These are phyloP conservation scores for Trichoderma gracile DNA, from an alignment of 2,329 filamentous ascomycete species.

Conservation along the genomic window DNA sequence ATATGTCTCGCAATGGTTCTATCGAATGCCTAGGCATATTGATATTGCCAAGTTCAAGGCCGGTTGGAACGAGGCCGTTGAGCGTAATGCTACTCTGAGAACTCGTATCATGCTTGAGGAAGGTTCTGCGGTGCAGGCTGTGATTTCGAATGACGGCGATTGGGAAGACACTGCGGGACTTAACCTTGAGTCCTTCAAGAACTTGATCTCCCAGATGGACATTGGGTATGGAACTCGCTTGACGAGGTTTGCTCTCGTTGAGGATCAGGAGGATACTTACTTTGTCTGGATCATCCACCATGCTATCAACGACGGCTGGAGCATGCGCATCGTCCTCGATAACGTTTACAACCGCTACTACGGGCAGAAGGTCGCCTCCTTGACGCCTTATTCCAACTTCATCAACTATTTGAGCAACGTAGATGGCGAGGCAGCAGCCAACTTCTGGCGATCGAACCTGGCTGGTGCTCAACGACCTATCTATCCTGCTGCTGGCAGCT, in stretches of 20 bases:
- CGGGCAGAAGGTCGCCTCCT: background rate
- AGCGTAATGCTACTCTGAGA: conserved; percentile 28
- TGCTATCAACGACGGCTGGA: conserved; percentile 30
- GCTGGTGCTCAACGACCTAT: conserved; percentile 14
- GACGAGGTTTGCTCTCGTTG: conserved; percentile 15
- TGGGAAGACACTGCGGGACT: conserved; percentile 16
- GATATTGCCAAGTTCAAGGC: conserved; percentile 27
- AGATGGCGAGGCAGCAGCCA: conserved; percentile 9
- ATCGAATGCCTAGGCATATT: conserved; percentile 19
- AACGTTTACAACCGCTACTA: conserved; percentile 5
- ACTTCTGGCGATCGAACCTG: conserved; percentile 22
- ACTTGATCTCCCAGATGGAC: background rate
- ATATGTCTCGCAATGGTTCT: conserved; percentile 28
- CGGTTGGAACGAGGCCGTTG: conserved; percentile 29
- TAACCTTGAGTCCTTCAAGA: conserved; percentile 11
- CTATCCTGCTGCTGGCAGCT: conserved; percentile 2
- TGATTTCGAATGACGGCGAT: conserved; percentile 25
- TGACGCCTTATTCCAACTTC: conserved; percentile 20
- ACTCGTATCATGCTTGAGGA: conserved; percentile 29
- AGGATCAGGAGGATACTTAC: conserved; percentile 2
- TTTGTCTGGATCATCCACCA: conserved; percentile 30
- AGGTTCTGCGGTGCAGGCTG: conserved; percentile 21
- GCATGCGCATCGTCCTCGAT: conserved; percentile 22
- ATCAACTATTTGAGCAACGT: conserved; percentile 22
- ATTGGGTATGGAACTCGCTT: conserved; percentile 21